These are phyloP conservation scores for Barnettozyma hawaiiensis DNA, from an alignment of 1,139 yeast genomes.

Conservation along the genomic window DNA sequence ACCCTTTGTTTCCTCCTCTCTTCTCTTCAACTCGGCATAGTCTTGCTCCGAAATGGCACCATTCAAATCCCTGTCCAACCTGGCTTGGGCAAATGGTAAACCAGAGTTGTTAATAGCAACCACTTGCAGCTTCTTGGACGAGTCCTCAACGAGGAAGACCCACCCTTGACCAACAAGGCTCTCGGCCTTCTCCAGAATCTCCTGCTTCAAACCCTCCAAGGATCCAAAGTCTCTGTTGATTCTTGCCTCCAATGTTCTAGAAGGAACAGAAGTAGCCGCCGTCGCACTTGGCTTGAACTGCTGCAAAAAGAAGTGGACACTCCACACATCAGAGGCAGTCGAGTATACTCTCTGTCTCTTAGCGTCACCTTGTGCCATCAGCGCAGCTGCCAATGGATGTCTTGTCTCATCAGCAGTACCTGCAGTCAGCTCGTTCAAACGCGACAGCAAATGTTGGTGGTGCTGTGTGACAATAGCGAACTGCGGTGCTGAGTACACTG, in stretches of 20 bases:
- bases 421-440: conserved; percentile 60
- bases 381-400: conserved; percentile 69
- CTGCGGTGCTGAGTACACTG: neutral
- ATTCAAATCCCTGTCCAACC: conserved; percentile 72
- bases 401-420: conserved; percentile 80
- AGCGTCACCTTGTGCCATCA: conserved; percentile 66
- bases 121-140: conserved; percentile 59
- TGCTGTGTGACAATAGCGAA: conserved; percentile 4
- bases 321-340: conserved; percentile 86
- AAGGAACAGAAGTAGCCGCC: conserved; percentile 38
- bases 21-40: conserved; percentile 44
- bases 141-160: conserved; percentile 77
- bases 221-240: conserved; percentile 22
- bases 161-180: conserved; percentile 64
- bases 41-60: conserved; percentile 56
- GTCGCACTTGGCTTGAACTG: conserved; percentile 42
- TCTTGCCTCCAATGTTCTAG: conserved; percentile 37
- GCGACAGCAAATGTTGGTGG: conserved; percentile 1
- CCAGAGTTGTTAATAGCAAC: conserved; percentile 78
- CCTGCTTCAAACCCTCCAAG: conserved; percentile 32
- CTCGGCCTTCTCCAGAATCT: conserved; percentile 40
- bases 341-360: conserved; percentile 72
- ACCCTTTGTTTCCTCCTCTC: conserved; percentile 32
- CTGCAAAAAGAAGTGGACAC: conserved; percentile 84
- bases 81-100: conserved; percentile 76